phyloP scores from a whole-genome alignment of 495 filamentous ascomycete genomes.

The Neurospora sp. region DNA sequence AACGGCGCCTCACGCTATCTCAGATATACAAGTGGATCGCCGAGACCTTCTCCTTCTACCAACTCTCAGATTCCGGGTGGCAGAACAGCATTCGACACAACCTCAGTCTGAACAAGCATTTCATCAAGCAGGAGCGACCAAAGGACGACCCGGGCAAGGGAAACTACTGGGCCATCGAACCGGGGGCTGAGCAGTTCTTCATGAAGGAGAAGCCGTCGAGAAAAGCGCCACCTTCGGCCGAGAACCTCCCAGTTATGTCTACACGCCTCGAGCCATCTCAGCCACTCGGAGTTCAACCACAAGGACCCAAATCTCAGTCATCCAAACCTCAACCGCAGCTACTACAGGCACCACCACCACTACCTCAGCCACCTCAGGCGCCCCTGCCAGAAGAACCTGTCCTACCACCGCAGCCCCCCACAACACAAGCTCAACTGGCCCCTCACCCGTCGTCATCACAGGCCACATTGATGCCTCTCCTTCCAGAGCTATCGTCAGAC shows the following conservation, averaged over 20 bases:
- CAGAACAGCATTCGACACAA: slow-evolving; percentile 99
- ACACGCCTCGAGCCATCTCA: slow-evolving; percentile 32
- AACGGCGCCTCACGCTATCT: slow-evolving; percentile 77
- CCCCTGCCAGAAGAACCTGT: slow-evolving; percentile 16
- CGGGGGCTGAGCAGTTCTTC: slow-evolving; percentile 80
- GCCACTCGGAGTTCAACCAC: not conserved
- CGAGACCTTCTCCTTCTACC: slow-evolving; percentile 84
- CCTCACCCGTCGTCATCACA: slow-evolving; percentile 23
- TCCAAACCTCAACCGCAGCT: slow-evolving; percentile 6
- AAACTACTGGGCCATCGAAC: slow-evolving; percentile 92
- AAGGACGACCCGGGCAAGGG: slow-evolving; percentile 98
- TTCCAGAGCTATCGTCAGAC: slow-evolving; percentile 73
- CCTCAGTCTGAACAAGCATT: slow-evolving; percentile 94
- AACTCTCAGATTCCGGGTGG: slow-evolving; percentile 76
- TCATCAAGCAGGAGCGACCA: slow-evolving; percentile 88
- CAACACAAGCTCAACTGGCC: slow-evolving; percentile 24
- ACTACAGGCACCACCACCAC: not conserved
- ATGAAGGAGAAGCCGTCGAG: slow-evolving; percentile 68
- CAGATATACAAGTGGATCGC: slow-evolving; percentile 99
- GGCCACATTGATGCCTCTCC: slow-evolving; percentile 10
- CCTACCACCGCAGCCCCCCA: slow-evolving; percentile 19
- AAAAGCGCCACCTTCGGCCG: slow-evolving; percentile 33
- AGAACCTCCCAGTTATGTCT: slow-evolving; percentile 39
- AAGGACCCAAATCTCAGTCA: not conserved
- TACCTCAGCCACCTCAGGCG: not conserved